phyloP scores from a whole-genome alignment of 208 protist species.

The Trypanosoma melophagium region DNA sequence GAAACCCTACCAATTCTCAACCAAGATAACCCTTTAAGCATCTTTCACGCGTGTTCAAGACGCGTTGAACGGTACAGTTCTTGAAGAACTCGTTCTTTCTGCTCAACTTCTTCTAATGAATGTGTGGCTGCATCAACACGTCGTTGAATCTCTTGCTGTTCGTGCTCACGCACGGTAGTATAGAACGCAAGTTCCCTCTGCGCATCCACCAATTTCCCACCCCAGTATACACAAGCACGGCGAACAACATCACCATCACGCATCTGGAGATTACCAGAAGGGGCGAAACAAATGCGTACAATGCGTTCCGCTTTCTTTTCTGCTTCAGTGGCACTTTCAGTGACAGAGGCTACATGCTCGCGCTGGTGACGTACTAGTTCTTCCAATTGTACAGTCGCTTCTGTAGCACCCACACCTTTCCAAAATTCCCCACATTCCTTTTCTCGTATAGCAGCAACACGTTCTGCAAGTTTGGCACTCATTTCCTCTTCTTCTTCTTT shows the following conservation, averaged over 20 bases:
- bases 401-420: constrained; percentile 18
- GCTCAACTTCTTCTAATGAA: constrained; percentile 33
- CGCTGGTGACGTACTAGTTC: constrained; percentile 22
- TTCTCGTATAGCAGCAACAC: neutral
- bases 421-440: constrained; percentile 16
- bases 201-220: constrained; percentile 9
- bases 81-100: constrained; percentile 50
- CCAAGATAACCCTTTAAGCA: too few species aligned
- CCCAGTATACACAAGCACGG: constrained; percentile 30
- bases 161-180: constrained; percentile 21
- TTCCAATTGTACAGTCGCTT: constrained; percentile 24
- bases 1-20: too few species aligned
- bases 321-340: neutral
- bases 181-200: constrained; percentile 30
- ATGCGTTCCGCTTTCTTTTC: constrained; percentile 11
- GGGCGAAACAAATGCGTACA: constrained; percentile 19
- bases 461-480: constrained; percentile 1
- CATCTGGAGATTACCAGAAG: neutral
- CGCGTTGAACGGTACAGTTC: constrained; percentile 39
- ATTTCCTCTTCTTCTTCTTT: constrained; percentile 17
- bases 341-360: constrained; percentile 10
- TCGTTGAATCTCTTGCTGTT: constrained; percentile 43
- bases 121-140: constrained; percentile 35
- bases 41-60: neutral
- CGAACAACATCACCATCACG: constrained; percentile 8